Evolutionary conservation across 164 flowering plant species (phyloP).

Genomic region (Stephania cephalantha): DNA sequence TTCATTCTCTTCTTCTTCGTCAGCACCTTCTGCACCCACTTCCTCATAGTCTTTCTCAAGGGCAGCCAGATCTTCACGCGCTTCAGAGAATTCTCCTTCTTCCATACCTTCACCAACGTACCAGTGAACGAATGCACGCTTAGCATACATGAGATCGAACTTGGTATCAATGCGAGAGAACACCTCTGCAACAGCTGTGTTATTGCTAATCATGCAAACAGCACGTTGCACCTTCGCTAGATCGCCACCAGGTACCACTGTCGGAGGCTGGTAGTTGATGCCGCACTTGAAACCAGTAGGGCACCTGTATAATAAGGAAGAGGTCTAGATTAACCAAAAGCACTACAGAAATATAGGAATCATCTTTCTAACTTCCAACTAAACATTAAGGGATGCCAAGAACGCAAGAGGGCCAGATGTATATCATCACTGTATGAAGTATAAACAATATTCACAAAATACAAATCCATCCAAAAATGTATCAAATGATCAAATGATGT

Average conservation of each 20-base stretch:
- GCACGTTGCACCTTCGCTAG: constrained; percentile 80
- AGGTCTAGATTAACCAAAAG: background rate
- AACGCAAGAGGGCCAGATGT: background rate
- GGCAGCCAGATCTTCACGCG: constrained; percentile 80
- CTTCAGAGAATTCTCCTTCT: constrained; percentile 84
- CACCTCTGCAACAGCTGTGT: constrained; percentile 80
- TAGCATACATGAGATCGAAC: constrained; percentile 74
- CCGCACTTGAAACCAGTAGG: constrained; percentile 89
- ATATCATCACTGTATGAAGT: background rate
- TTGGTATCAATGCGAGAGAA: constrained; percentile 64
- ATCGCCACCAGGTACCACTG: constrained; percentile 79
- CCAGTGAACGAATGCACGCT: constrained; percentile 83
- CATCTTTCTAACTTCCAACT: background rate
- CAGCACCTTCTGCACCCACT: constrained; percentile 66
- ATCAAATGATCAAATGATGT: background rate
- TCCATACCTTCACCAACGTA: constrained; percentile 90
- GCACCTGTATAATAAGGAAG: constrained; percentile 39
- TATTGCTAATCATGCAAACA: constrained; percentile 90
- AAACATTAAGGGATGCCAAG: background rate
- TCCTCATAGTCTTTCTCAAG: constrained; percentile 82
- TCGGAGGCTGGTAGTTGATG: constrained; percentile 72
- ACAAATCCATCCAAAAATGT: background rate
- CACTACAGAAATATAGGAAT: background rate
- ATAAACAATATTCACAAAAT: background rate
- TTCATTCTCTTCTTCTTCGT: constrained; percentile 53